Evolutionary conservation across 2,329 filamentous ascomycete species (phyloP).

Genomic region (Esteya vermicola): DNA sequence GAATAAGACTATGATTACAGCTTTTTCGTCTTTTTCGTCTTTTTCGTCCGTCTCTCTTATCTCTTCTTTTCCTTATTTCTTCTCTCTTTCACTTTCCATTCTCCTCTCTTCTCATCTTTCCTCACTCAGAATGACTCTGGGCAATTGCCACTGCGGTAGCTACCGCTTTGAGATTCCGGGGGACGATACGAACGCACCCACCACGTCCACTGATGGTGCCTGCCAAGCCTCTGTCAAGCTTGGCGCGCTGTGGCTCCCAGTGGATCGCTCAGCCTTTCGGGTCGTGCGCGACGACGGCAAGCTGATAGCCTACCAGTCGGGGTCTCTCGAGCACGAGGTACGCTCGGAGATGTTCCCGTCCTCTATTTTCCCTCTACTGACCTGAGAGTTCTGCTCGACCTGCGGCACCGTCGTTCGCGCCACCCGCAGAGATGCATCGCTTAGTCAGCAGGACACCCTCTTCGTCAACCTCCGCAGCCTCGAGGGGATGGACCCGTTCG

Average conservation of each 20-base stretch:
- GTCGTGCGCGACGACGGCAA: neutral
- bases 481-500: constrained; percentile 2
- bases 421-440: neutral
- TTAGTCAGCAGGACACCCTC: neutral
- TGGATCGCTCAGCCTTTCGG: neutral
- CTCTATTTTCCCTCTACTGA: neutral
- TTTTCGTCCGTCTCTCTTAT: too few species aligned
- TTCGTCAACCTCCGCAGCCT: constrained; percentile 4
- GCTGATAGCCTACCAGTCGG: neutral
- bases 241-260: constrained; percentile 2
- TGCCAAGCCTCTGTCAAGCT: constrained; percentile 4
- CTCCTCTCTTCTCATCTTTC: too few species aligned
- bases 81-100: too few species aligned
- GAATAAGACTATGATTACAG: too few species aligned
- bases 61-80: too few species aligned
- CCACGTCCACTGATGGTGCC: neutral
- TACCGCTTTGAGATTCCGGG: constrained; percentile 3
- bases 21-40: too few species aligned
- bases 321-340: neutral
- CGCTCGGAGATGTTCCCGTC: neutral
- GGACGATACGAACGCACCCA: neutral
- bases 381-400: constrained; percentile 2
- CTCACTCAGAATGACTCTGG: too few species aligned
- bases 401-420: constrained; percentile 5
- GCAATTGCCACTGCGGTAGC: constrained; percentile 8